Conservation (phyloP, 768 basidiomycete genomes). For the Termitomyces sp. region DNA sequence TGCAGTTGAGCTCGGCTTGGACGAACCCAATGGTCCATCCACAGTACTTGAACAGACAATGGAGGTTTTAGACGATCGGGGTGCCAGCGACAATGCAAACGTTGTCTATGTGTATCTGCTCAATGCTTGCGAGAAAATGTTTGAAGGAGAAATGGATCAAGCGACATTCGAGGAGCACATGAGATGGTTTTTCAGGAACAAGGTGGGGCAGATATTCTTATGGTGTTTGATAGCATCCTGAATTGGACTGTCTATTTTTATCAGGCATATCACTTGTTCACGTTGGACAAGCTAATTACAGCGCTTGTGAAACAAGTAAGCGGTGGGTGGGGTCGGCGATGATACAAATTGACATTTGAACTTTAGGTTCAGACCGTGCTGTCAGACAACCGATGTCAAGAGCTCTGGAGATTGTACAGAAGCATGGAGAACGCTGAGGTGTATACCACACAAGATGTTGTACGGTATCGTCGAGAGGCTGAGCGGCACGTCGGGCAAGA, state of each 20-base stretch:
- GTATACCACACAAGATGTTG: slow-evolving; percentile 60
- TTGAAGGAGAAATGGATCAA: slow-evolving; percentile 91
- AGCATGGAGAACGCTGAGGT: slow-evolving; percentile 51
- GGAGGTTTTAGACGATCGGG: slow-evolving; percentile 53
- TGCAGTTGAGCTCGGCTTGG: slow-evolving; percentile 79
- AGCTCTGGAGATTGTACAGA: slow-evolving; percentile 75
- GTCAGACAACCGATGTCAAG: slow-evolving; percentile 82
- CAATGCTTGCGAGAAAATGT: slow-evolving; percentile 88
- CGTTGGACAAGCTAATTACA: slow-evolving; percentile 88
- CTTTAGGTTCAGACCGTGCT: slow-evolving; percentile 81
- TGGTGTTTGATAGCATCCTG: slow-evolving; percentile 5
- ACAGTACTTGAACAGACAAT: slow-evolving; percentile 65
- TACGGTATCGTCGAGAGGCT: slow-evolving; percentile 77
- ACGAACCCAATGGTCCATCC: slow-evolving; percentile 77
- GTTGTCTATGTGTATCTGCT: slow-evolving; percentile 87
- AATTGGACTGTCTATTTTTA: slow-evolving; percentile 23
- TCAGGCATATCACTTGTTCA: slow-evolving; percentile 90
- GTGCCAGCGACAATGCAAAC: slow-evolving; percentile 45
- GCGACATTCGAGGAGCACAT: slow-evolving; percentile 93
- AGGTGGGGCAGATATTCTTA: slow-evolving; percentile 41
- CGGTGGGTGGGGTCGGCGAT: not conserved
- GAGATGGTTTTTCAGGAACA: slow-evolving; percentile 90
- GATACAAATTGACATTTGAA: not conserved
- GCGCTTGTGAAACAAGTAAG: slow-evolving; percentile 88
- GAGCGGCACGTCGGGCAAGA: slow-evolving; percentile 73